Conservation (phyloP, 2,329 filamentous ascomycete species). For the Arthrinium puccinioides region DNA sequence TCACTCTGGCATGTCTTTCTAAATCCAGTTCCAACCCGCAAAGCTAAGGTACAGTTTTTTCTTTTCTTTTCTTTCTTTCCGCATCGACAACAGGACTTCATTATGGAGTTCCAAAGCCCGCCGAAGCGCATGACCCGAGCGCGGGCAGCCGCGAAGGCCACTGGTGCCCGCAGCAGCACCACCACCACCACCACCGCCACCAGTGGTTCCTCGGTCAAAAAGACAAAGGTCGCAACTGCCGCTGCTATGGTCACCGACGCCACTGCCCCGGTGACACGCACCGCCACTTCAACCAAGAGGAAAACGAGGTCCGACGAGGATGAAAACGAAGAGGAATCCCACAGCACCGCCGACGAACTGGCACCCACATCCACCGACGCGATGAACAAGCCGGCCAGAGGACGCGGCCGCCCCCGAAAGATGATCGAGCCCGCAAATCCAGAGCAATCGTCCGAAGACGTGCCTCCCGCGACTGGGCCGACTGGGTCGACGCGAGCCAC, state of each 20-base stretch:
- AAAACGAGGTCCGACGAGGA: constrained; percentile 51
- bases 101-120: constrained; percentile 47
- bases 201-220: constrained; percentile 27
- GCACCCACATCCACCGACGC: constrained; percentile 15
- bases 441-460: constrained; percentile 20
- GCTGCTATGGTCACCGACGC: constrained; percentile 17
- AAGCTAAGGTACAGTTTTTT: too few species aligned
- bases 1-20: too few species aligned
- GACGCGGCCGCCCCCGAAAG: constrained; percentile 42
- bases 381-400: constrained; percentile 27
- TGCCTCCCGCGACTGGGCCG: constrained; percentile 12
- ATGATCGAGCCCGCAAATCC: constrained; percentile 16
- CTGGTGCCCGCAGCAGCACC: constrained; percentile 16
- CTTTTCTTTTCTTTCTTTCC: not conserved
- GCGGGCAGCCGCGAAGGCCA: constrained; percentile 32
- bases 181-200: constrained; percentile 26
- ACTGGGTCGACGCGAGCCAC: constrained; percentile 24
- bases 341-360: constrained; percentile 15
- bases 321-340: constrained; percentile 39
- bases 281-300: constrained; percentile 30
- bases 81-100: constrained; percentile 10
- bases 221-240: not conserved
- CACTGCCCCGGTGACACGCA: constrained; percentile 5
- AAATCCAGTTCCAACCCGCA: too few species aligned
- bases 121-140: constrained; percentile 53